These are phyloP conservation scores for Coemansia sp. DNA, from an alignment of 192 early-diverging fungal genomes.

Conservation along the genomic window DNA sequence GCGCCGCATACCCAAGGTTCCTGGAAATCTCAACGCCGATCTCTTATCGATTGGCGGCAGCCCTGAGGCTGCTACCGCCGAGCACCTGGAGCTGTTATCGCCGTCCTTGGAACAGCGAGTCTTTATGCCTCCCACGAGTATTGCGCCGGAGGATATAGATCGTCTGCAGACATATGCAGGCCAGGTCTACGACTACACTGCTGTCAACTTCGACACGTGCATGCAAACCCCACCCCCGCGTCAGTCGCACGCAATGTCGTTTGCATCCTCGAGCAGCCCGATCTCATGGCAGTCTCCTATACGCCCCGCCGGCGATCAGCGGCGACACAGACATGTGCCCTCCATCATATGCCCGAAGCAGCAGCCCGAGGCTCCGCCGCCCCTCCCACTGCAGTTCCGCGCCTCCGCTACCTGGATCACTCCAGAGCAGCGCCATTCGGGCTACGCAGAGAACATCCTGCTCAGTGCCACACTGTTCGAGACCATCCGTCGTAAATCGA, in stretches of 20 bases:
- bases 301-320: background rate
- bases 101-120: slow-evolving; percentile 4
- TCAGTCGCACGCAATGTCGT: slow-evolving; percentile 10
- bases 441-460: slow-evolving; percentile 47
- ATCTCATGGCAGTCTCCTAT: slow-evolving; percentile 20
- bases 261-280: slow-evolving; percentile 23
- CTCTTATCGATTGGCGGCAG: background rate
- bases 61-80: background rate
- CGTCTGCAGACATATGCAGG: background rate
- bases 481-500: slow-evolving; percentile 40
- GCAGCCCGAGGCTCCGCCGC: slow-evolving; percentile 12
- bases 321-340: background rate
- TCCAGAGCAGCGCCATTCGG: slow-evolving; percentile 47
- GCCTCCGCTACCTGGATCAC: slow-evolving; percentile 45
- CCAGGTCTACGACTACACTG: slow-evolving; percentile 15
- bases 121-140: background rate
- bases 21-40: slow-evolving; percentile 16
- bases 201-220: slow-evolving; percentile 19
- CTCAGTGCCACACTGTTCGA: slow-evolving; percentile 51
- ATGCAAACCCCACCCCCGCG: slow-evolving; percentile 14
- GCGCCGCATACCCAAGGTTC: slow-evolving; percentile 43
- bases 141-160: background rate
- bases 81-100: slow-evolving; percentile 5
- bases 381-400: slow-evolving; percentile 26
- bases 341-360: slow-evolving; percentile 2